Percentiles rank a stretch among this genome's conserved stretches.
Evolutionary conservation across 352 stramenopile genomes (phyloP).

Genomic region (Phytophthora rubi): DNA sequence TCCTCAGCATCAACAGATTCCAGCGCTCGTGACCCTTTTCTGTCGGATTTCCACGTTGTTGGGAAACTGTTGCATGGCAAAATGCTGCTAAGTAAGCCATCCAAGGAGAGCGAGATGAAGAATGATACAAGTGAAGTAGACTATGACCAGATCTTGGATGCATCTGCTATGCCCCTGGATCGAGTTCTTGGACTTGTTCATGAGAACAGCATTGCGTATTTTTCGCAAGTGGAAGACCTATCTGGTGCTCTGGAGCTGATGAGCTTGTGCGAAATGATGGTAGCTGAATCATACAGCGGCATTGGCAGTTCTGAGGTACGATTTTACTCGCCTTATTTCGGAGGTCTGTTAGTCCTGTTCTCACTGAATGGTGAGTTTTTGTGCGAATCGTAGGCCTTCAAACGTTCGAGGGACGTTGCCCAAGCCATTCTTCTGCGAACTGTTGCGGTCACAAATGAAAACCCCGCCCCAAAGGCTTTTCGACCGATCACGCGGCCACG

Average conservation of each 20-base stretch:
- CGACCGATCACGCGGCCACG: constrained; percentile 70
- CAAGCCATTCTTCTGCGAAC: constrained; percentile 68
- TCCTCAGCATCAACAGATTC: constrained; percentile 7
- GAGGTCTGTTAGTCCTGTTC: background rate
- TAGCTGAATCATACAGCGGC: constrained; percentile 60
- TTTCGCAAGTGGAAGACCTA: constrained; percentile 78
- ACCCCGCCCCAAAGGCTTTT: constrained; percentile 70
- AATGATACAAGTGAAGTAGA: constrained; percentile 22
- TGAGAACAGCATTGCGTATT: constrained; percentile 76
- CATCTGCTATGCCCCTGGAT: constrained; percentile 62
- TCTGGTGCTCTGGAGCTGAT: constrained; percentile 67
- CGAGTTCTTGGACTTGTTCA: constrained; percentile 71
- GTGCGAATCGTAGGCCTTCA: constrained; percentile 49
- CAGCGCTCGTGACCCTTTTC: constrained; percentile 67
- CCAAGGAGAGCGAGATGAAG: constrained; percentile 9
- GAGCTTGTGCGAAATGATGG: constrained; percentile 69
- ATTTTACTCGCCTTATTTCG: background rate
- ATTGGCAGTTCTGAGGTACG: constrained; percentile 59
- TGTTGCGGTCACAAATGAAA: constrained; percentile 73
- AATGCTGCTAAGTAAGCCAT: constrained; percentile 38
- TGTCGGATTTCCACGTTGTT: constrained; percentile 83
- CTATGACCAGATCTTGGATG: constrained; percentile 62
- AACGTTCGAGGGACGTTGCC: constrained; percentile 56
- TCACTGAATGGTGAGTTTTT: background rate
- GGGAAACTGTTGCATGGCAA: constrained; percentile 84